phyloP scores from a whole-genome alignment of 2,329 filamentous ascomycete species.

The Venturia effusa region DNA sequence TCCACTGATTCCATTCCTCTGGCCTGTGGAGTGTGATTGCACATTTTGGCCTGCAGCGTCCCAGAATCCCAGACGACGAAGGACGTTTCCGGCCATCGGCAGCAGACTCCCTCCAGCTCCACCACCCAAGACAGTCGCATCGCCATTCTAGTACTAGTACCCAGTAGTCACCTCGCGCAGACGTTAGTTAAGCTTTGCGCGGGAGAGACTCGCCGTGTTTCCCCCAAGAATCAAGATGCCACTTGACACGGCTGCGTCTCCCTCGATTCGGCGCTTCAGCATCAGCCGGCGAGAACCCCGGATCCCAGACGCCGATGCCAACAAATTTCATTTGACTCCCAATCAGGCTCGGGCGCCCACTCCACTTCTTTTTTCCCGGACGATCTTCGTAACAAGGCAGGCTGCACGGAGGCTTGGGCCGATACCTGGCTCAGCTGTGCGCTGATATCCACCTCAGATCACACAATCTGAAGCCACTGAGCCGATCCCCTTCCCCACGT shows the following conservation, averaged over 20 bases:
- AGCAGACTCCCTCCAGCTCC: too few relatives aligned
- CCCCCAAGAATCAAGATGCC: background rate
- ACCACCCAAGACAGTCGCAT: too few relatives aligned
- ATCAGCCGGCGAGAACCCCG: constrained; percentile 12
- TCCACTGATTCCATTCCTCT: background rate
- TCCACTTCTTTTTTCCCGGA: constrained; percentile 22
- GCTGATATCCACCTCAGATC: background rate
- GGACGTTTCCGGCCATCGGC: too few relatives aligned
- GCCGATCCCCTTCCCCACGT: constrained; percentile 17
- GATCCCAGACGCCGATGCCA: constrained; percentile 10
- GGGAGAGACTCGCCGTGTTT: background rate
- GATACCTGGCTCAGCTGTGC: background rate
- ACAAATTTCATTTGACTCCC: constrained; percentile 13
- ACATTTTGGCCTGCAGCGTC: background rate
- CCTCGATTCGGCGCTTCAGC: background rate
- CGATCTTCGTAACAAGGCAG: constrained; percentile 19
- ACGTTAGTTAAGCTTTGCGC: background rate
- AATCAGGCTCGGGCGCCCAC: constrained; percentile 18
- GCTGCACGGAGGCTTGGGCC: background rate
- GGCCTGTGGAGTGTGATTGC: too few relatives aligned
- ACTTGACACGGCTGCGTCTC: background rate
- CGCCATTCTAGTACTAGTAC: too few relatives aligned
- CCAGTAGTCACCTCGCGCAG: too few relatives aligned
- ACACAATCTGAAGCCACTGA: background rate
- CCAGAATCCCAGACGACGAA: too few relatives aligned